Evolutionary conservation across 805 yeast species (phyloP).

Genomic region (Sugiyamaella marilandica): DNA sequence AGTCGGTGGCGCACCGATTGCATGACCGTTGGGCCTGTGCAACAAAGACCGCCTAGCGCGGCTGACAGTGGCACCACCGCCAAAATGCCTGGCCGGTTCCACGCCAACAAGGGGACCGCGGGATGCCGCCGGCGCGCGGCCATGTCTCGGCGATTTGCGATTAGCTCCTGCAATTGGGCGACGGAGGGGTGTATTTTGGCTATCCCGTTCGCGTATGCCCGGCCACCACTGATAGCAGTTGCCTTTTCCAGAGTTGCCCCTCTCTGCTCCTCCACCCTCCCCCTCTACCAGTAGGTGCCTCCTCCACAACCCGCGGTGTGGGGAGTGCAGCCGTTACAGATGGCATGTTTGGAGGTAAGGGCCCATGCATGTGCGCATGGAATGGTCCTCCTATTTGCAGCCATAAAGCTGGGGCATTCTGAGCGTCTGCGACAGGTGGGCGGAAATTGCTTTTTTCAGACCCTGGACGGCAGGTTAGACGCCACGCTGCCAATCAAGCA

Average conservation of each 20-base stretch:
- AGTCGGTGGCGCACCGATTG: background rate
- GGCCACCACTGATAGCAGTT: too few species aligned
- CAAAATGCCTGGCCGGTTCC: background rate
- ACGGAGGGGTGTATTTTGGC: too few species aligned
- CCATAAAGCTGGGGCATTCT: too few species aligned
- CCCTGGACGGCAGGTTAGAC: too few species aligned
- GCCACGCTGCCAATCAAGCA: too few species aligned
- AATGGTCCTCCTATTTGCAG: too few species aligned
- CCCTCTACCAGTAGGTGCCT: background rate
- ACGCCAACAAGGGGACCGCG: background rate
- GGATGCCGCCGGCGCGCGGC: background rate
- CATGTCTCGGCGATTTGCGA: background rate
- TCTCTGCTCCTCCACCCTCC: background rate
- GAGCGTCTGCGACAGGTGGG: too few species aligned
- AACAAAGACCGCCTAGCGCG: background rate
- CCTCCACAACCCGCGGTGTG: background rate
- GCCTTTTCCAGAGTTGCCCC: too few species aligned
- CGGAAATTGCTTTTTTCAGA: too few species aligned
- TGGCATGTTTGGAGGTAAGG: constrained; percentile 6
- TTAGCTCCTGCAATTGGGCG: too few species aligned
- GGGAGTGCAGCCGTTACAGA: constrained; percentile 5
- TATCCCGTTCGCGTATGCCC: too few species aligned
- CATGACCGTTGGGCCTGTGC: constrained; percentile 4
- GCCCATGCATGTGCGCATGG: background rate
- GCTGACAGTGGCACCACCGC: background rate